Evolutionary conservation across 2,329 filamentous ascomycete species (phyloP).

Genomic region (Hymenoscyphus occultus): DNA sequence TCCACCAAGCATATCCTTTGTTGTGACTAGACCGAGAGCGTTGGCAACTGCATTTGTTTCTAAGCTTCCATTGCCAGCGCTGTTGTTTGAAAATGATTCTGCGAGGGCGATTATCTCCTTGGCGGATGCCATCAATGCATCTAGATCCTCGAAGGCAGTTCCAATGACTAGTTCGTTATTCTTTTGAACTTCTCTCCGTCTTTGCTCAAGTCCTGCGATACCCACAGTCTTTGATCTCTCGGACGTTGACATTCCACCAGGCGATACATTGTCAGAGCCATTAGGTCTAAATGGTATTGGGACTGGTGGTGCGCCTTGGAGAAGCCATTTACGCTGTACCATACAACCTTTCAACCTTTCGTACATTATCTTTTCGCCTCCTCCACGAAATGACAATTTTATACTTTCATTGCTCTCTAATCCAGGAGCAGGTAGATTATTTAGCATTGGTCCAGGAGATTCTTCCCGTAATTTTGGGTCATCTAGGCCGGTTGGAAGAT

Average conservation of each 20-base stretch:
- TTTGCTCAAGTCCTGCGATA: constrained; percentile 87
- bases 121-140: constrained; percentile 94
- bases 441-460: constrained; percentile 73
- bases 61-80: constrained; percentile 54
- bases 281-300: constrained; percentile 55
- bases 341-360: constrained; percentile 85
- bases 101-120: constrained; percentile 94
- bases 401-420: constrained; percentile 68
- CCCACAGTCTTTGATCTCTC: constrained; percentile 65
- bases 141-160: constrained; percentile 90
- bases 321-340: constrained; percentile 91
- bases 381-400: constrained; percentile 87
- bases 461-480: constrained; percentile 55
- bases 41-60: constrained; percentile 74
- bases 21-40: constrained; percentile 85
- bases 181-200: constrained; percentile 78
- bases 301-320: constrained; percentile 84
- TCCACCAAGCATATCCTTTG: constrained; percentile 87
- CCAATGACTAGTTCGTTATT: constrained; percentile 94
- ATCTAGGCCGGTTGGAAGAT: constrained; percentile 41
- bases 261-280: constrained; percentile 41
- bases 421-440: constrained; percentile 35
- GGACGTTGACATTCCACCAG: constrained; percentile 34
- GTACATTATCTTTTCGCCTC: constrained; percentile 86
- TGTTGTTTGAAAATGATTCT: constrained; percentile 71